These are phyloP conservation scores for Trichoderma harzianum DNA, from an alignment of 2,329 filamentous ascomycete genomes.

Conservation along the genomic window DNA sequence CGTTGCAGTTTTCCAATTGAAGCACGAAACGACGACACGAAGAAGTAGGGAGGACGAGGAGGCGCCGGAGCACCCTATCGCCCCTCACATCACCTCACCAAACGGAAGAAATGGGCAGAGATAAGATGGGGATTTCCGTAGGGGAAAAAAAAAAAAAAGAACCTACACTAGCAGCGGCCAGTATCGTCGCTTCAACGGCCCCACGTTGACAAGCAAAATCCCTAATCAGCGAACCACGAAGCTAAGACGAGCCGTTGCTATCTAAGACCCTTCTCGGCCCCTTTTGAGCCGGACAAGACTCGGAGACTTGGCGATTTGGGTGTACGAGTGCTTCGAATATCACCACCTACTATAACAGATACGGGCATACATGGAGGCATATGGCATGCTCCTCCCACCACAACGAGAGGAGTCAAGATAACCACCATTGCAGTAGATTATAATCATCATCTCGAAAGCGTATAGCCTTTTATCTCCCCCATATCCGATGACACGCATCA, in stretches of 20 bases:
- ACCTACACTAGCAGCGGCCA: background rate
- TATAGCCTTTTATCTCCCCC: background rate
- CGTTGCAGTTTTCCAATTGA: background rate
- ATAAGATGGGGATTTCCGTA: background rate
- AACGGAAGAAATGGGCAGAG: background rate
- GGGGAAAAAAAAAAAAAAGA: background rate
- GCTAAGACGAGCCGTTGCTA: background rate
- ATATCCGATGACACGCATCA: background rate
- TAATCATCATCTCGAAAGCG: background rate
- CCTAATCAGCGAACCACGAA: background rate
- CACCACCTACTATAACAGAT: background rate
- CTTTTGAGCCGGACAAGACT: background rate
- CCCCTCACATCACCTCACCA: background rate
- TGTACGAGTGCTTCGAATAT: background rate
- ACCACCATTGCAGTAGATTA: background rate
- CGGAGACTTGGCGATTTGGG: background rate
- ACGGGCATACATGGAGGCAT: background rate
- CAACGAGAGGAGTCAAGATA: background rate
- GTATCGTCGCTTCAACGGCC: conserved; percentile 2
- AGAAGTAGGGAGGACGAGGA: background rate
- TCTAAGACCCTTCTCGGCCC: background rate
- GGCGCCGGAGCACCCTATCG: background rate
- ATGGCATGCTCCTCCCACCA: background rate
- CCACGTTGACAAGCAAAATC: background rate
- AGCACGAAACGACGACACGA: background rate